Evolutionary conservation across 495 filamentous ascomycete genomes (phyloP).

Genomic region (Letharia lupina): DNA sequence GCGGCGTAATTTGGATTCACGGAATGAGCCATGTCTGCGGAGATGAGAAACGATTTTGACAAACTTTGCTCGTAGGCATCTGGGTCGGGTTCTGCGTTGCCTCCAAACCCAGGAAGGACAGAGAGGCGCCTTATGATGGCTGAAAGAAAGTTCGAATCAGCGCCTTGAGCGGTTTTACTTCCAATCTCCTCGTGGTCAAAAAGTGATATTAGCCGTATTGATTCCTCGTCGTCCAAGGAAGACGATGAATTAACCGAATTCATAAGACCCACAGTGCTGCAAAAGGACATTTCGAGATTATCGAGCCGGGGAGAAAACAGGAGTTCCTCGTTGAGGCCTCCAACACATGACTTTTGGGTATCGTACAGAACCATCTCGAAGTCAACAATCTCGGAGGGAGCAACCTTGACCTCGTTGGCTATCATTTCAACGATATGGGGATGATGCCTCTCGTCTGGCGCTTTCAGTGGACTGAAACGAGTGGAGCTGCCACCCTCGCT

Average conservation of each 20-base stretch:
- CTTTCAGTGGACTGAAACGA: slow-evolving; percentile 62
- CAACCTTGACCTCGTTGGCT: slow-evolving; percentile 65
- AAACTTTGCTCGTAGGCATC: slow-evolving; percentile 90
- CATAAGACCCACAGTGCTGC: slow-evolving; percentile 72
- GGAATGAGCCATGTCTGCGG: slow-evolving; percentile 94
- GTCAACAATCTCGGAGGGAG: slow-evolving; percentile 67
- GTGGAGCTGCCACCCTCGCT: slow-evolving; percentile 28
- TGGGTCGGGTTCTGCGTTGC: slow-evolving; percentile 33
- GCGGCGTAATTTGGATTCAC: slow-evolving; percentile 87
- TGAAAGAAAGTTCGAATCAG: slow-evolving; percentile 84
- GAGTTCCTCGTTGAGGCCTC: slow-evolving; percentile 86
- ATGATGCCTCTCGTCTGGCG: slow-evolving; percentile 78
- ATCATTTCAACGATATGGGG: slow-evolving; percentile 76
- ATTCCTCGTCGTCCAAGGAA: slow-evolving; percentile 62
- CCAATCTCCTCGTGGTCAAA: slow-evolving; percentile 99
- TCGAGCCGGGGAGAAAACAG: slow-evolving; percentile 90
- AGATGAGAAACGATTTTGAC: slow-evolving; percentile 85
- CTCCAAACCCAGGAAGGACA: slow-evolving; percentile 49
- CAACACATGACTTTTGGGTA: slow-evolving; percentile 80
- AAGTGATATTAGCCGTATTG: slow-evolving; percentile 79
- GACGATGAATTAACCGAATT: slow-evolving; percentile 56
- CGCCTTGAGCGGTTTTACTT: slow-evolving; percentile 82
- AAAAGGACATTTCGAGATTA: slow-evolving; percentile 93
- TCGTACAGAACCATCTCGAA: slow-evolving; percentile 96
- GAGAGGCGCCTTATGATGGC: slow-evolving; percentile 82